Evolutionary conservation across 129 eudicot genomes (phyloP), one percentile per base, ranked within the genome.

Genomic region (Artemisia annua): DNA sequence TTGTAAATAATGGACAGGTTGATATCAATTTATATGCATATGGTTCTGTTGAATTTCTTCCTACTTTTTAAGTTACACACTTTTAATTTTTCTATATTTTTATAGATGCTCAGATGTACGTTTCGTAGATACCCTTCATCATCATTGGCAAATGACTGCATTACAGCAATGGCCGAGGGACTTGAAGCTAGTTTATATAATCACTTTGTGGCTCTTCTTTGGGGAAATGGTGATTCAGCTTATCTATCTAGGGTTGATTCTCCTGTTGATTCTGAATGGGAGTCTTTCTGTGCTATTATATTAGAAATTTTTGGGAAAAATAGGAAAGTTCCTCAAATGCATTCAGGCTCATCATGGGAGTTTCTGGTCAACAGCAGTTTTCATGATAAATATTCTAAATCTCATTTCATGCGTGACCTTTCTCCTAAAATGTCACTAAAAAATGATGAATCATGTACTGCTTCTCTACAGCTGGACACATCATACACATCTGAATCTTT

Each of bases 91-190:
- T 56, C 7, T 39, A 39, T 63, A 71, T 58, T 58, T 19, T 0
- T 49, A 50, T 75, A 95, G 99, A 83, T 80, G 63, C 82, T 88
- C 83, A 88, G 99, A 83, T 90, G 97, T 87, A 82, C 94, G 54
- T 74, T 90, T 19, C 94, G 91, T 32, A 84, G 94, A 78, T 78
- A 86, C 72, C 97, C 97, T 75, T 88, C 99, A 60, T 95, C 96
- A 51, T 90, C 88, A 69, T 73, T 95, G 72, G 82, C 89, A 39
- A 82, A 87, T 86, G 97, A 95, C 78, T 95, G 99, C 86, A 91
- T 95, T 72, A 82, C 84, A 66, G 91, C 96, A 53, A 80, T 95
- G 97, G 89, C 97, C 16, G 94, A 86, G 80, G 97, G 97, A 62
- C 97, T 95, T 11, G 80, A 77, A 53, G 72, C 83, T 74, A 64